Percentiles rank a stretch among this genome's conserved stretches.
Conservation (phyloP, 208 protist genomes). For the Strigomonas culicis region DNA sequence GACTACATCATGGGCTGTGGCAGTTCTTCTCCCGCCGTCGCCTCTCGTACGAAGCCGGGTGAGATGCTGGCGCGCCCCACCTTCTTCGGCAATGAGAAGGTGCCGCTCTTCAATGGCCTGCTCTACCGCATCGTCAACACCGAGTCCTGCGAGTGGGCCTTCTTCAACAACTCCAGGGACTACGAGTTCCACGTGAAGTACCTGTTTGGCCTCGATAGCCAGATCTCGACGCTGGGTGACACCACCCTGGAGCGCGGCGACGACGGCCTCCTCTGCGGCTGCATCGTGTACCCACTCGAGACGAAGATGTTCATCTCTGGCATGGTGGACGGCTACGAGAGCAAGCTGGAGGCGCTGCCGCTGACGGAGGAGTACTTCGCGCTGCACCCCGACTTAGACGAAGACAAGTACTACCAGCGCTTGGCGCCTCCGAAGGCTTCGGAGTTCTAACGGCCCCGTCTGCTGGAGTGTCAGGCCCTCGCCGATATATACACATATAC, state of each 20-base stretch:
- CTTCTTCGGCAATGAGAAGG: constrained; percentile 29
- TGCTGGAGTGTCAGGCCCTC: too few relatives aligned
- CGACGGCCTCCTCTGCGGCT: constrained; percentile 62
- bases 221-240: constrained; percentile 35
- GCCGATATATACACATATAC: too few relatives aligned
- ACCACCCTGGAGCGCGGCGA: constrained; percentile 45
- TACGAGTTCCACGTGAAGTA: constrained; percentile 86
- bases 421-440: constrained; percentile 46
- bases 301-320: constrained; percentile 67
- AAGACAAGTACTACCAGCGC: constrained; percentile 57
- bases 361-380: constrained; percentile 75
- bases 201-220: constrained; percentile 57
- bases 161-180: constrained; percentile 78
- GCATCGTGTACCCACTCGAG: constrained; percentile 59
- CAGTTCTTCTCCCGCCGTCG: background rate
- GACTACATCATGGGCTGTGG: constrained; percentile 22
- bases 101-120: constrained; percentile 65
- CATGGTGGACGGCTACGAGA: constrained; percentile 53
- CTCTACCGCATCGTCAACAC: constrained; percentile 64
- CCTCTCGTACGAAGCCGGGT: background rate
- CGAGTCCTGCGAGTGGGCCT: constrained; percentile 32
- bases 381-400: constrained; percentile 51
- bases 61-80: constrained; percentile 12
- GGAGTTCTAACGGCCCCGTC: constrained; percentile 40
- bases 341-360: constrained; percentile 70